Evolutionary conservation across 2,329 filamentous ascomycete species (phyloP), one percentile per base, ranked within the genome.

Genomic region (Fragosphaeria purpurea): DNA sequence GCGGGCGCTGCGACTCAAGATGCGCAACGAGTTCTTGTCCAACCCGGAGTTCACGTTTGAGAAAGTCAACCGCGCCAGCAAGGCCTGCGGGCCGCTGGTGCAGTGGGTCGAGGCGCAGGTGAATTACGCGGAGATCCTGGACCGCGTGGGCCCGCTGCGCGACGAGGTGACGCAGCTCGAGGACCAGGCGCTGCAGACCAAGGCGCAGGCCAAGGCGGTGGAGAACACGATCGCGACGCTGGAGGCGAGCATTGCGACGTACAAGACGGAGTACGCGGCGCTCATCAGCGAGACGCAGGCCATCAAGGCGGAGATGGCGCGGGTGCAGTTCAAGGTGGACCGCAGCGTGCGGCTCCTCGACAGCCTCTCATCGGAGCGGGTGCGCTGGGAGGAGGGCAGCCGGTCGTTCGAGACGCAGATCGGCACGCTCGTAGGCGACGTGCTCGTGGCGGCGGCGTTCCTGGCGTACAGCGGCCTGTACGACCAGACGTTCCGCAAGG

Each of bases 391-490:
- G 63, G 88, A 91, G 62, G 90, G 90, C 59, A 98, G 93, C 77
- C 95, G 86, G 70, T 96, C 91, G 0, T 98, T 98, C 65, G 91
- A 97, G 67, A 95, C 90, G 3, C 93, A 98, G 65, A 97, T 98
- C 64, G 86, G 87, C 66, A 98, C 93, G 3, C 81, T 98, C 48
- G 88, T 98, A 39, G 93, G 93, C 55, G 93, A 98, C 63, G 91
- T 96, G 46, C 77, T 98, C 54, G 85, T 96, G 47, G 93, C 93
- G n/a, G 88, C 94, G 5, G 94, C 91, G 7, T 97, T 97, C 77
- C 76, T 98, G 56, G 93, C 94, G 11, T 98, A 98, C 68, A 88
- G 87, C 62, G 93, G 93, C 68, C 83, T 97, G 47, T 98, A 95
- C 64, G 93, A 98, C 64, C 94, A 98, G 64, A 93, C 93, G 54